Percentiles rank a stretch among this genome's conserved stretches.
Evolutionary conservation across 768 basidiomycete species (phyloP).

Genomic region (Tricholoma hemisulphureum): DNA sequence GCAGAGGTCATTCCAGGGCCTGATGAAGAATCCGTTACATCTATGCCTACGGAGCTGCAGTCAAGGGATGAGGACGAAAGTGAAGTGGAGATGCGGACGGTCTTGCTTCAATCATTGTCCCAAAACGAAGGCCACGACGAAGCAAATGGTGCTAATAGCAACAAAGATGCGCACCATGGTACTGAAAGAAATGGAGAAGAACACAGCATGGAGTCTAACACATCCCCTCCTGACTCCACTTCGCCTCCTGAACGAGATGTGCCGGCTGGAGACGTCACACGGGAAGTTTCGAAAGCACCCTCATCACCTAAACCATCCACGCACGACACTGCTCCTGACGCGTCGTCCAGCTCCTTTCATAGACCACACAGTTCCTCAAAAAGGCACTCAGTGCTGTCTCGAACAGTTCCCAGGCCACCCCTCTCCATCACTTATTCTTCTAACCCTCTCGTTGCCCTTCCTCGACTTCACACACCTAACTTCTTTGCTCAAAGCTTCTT

Average conservation of each 20-base stretch:
- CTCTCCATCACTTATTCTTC: neutral
- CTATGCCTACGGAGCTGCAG: neutral
- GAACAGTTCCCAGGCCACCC: neutral
- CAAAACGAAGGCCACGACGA: neutral
- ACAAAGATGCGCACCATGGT: neutral
- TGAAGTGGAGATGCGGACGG: neutral
- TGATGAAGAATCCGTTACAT: neutral
- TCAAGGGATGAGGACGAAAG: neutral
- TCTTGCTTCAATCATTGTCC: neutral
- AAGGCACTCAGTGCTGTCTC: neutral
- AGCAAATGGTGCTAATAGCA: neutral
- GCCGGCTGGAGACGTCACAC: neutral
- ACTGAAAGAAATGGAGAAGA: neutral
- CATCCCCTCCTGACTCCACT: neutral
- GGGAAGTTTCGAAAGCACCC: neutral
- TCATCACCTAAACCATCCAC: neutral
- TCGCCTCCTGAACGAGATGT: neutral
- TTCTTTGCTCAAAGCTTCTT: slow-evolving; percentile 18
- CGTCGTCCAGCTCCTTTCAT: neutral
- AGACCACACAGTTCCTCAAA: neutral
- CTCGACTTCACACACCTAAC: slow-evolving; percentile 10
- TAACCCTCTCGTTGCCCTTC: neutral
- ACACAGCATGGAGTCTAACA: neutral
- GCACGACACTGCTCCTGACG: too few relatives aligned
- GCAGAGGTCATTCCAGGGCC: neutral